Evolutionary conservation across 2,329 filamentous ascomycete genomes (phyloP).

Genomic region (Epicoccum sorghinum): DNA sequence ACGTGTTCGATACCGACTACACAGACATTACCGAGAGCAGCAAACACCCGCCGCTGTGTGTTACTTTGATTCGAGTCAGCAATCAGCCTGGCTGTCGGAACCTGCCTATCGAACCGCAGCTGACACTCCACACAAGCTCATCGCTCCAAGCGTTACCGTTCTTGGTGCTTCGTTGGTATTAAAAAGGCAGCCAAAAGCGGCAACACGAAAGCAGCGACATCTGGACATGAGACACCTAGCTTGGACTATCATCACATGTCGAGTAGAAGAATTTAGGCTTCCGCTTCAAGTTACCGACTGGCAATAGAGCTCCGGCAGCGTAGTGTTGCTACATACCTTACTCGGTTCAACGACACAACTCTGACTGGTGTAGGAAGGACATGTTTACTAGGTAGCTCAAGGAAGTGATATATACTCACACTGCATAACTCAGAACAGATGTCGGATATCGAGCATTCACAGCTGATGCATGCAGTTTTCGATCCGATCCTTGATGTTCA

Average conservation of each 20-base stretch:
- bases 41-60: conserved; percentile 5
- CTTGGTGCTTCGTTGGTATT: neutral
- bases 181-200: too few relatives aligned
- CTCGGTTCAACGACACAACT: too few relatives aligned
- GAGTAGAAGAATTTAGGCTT: neutral
- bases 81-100: conserved; percentile 1
- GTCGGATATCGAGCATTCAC: too few relatives aligned
- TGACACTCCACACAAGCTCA: conserved; percentile 1
- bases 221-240: neutral
- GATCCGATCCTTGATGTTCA: too few relatives aligned
- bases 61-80: conserved; percentile 8
- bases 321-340: too few relatives aligned
- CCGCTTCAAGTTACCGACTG: neutral
- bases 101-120: neutral
- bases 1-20: conserved; percentile 1
- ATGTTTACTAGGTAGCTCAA: too few relatives aligned
- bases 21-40: neutral
- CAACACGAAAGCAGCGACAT: neutral
- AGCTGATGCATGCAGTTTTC: too few relatives aligned
- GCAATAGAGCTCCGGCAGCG: too few relatives aligned
- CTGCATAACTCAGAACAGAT: too few relatives aligned
- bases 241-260: conserved; percentile 1
- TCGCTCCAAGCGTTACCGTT: neutral
- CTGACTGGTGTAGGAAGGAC: too few relatives aligned
- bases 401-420: too few relatives aligned